A percentile compares a stretch with the other conserved stretches of the same genome.
Conservation (phyloP, 257 asterid genomes). For the Solanum raphanifolium region DNA sequence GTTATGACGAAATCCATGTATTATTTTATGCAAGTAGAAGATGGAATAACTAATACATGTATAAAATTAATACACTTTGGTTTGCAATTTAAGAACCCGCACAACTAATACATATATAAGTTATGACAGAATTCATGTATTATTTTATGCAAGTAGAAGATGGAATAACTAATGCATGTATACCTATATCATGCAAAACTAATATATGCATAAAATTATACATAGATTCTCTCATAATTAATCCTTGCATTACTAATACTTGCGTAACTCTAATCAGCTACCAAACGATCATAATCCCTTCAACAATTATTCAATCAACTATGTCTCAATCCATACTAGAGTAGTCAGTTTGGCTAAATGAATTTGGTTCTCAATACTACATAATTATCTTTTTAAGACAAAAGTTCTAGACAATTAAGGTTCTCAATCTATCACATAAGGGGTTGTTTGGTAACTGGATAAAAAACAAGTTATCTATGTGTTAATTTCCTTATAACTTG, state of each 20-base stretch:
- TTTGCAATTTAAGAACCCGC: neutral
- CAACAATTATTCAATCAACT: neutral
- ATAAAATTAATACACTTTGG: too few species aligned
- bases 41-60: neutral
- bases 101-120: neutral
- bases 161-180: neutral
- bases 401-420: neutral
- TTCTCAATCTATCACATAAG: neutral
- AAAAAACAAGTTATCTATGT: neutral
- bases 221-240: neutral
- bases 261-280: neutral
- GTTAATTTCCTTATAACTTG: neutral
- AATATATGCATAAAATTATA: neutral
- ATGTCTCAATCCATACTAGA: neutral
- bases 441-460: neutral
- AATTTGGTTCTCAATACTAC: neutral
- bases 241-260: neutral
- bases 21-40: neutral
- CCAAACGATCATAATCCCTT: slow-evolving; percentile 45
- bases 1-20: neutral
- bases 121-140: neutral
- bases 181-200: neutral
- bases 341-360: neutral
- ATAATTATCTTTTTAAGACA: neutral
- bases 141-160: neutral